phyloP scores from a whole-genome alignment of 164 flowering plant genomes.

The Cinnamomum chago region DNA sequence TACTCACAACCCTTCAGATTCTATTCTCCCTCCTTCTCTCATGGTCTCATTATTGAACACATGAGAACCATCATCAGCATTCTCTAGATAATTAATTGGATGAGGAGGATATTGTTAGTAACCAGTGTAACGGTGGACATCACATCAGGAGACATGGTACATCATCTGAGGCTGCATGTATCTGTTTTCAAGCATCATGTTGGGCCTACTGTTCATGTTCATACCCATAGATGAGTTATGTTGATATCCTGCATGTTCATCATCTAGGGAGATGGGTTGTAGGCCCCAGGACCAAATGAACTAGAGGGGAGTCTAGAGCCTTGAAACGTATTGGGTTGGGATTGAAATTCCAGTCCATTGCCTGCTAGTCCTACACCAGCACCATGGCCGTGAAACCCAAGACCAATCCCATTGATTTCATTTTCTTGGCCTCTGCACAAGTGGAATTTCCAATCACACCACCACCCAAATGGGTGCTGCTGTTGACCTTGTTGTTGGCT shows the following conservation, averaged over 20 bases:
- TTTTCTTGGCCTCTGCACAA: slow-evolving; percentile 26
- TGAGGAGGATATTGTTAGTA: too few relatives aligned
- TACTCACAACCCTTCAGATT: neutral
- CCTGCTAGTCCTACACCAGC: slow-evolving; percentile 14
- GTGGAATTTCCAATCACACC: slow-evolving; percentile 4
- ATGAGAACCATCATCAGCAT: too few relatives aligned
- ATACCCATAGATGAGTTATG: slow-evolving; percentile 31
- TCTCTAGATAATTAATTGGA: too few relatives aligned
- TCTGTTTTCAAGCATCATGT: slow-evolving; percentile 21
- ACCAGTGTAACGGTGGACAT: too few relatives aligned
- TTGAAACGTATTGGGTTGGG: slow-evolving; percentile 23
- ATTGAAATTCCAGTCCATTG: slow-evolving; percentile 1
- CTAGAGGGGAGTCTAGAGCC: slow-evolving; percentile 18
- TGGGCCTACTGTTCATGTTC: slow-evolving; percentile 32
- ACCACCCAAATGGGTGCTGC: slow-evolving; percentile 24
- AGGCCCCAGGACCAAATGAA: slow-evolving; percentile 5
- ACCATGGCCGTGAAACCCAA: slow-evolving; percentile 34
- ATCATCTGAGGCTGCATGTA: slow-evolving; percentile 12
- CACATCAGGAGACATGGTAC: too few relatives aligned
- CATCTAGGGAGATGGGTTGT: slow-evolving; percentile 9
- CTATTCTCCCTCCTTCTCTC: too few relatives aligned
- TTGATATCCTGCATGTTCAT: slow-evolving; percentile 12
- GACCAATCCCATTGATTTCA: slow-evolving; percentile 23
- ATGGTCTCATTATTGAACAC: neutral
- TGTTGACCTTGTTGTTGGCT: slow-evolving; percentile 17